A percentile compares a stretch with the other conserved stretches of the same genome.
phyloP scores from a whole-genome alignment of 106 monocot genomes.

The Phalaenopsis equestris region DNA sequence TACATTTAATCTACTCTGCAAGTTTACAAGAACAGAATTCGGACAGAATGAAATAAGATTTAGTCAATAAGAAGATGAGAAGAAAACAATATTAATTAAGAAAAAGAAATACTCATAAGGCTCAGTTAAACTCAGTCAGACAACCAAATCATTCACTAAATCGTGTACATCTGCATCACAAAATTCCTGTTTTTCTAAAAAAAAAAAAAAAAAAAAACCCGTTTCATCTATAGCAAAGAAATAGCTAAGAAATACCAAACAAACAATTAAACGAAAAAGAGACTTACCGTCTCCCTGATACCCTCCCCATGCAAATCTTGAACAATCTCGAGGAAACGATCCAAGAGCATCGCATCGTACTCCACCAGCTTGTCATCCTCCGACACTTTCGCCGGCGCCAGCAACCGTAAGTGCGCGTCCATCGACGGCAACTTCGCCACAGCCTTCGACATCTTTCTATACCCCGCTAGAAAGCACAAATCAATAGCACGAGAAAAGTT shows the following conservation, averaged over 20 bases:
- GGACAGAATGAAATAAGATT: background rate
- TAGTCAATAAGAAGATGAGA: background rate
- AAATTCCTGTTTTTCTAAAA: background rate
- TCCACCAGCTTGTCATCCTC: conserved; percentile 97
- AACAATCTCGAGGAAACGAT: conserved; percentile 93
- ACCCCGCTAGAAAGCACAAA: background rate
- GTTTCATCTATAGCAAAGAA: background rate
- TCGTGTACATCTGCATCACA: background rate
- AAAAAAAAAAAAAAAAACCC: background rate
- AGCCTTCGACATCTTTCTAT: conserved; percentile 28
- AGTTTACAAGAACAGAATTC: background rate
- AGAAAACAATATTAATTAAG: background rate
- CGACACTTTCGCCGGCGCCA: conserved; percentile 91
- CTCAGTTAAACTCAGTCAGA: background rate
- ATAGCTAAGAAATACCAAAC: too few species aligned
- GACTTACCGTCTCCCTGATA: conserved; percentile 65
- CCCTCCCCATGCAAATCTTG: conserved; percentile 75
- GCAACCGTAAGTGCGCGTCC: conserved; percentile 81
- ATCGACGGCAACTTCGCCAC: conserved; percentile 75
- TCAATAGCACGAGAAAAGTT: background rate
- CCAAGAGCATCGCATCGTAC: conserved; percentile 85
- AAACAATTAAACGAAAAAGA: too few species aligned
- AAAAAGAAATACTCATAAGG: background rate
- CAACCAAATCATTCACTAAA: background rate
- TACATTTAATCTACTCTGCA: background rate